Base-by-base conservation (phyloP, 2,329 filamentous ascomycete species). In the Exophiala mesophila region DNA sequence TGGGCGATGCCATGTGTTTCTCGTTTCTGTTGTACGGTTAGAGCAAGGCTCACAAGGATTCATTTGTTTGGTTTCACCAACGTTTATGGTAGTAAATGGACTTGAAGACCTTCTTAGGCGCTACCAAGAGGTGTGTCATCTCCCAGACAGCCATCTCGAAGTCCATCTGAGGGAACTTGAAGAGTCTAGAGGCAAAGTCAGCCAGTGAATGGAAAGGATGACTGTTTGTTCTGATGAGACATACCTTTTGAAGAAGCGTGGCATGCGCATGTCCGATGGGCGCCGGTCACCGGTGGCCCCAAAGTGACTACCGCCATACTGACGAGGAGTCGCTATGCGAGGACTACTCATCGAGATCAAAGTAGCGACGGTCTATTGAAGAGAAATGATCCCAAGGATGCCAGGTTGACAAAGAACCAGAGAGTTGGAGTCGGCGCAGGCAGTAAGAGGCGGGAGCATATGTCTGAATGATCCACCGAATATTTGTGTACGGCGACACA, bases 121-220 rank as follows among this genome's bases (percentile, higher is more conserved):
- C 77, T 58, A 83, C 78, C 51, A 84, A 70, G 39, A 84, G 67
- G 55, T 74, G 77, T 49, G 77, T 81, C 76, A 84, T 83, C 62
- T 84, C 80, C 80, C 80, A 84, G 54, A 82, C 76, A 15, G 80
- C 80, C 71, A 82, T 82, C 59, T 84, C 80, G 59, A 84, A 84
- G 67, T 84, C 80, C 80, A 84, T 83, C 55, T 82, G 80, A 8
- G 80, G 79, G 57, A 83, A 83, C 61, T 84, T 84, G 72, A 83
- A 82, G 36, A 83, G 65, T 44, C 72, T 74, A 37, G 15, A 26
- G n/a, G 17, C 20, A n/a, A 12, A 12, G n/a, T n/a, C n/a, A n/a
- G n/a, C n/a, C n/a, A n/a, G n/a, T n/a, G n/a, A n/a, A n/a, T n/a
- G n/a, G n/a, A n/a, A n/a, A n/a, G n/a, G n/a, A n/a, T n/a, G n/a